Base-by-base conservation (phyloP, 805 yeast genomes). In the Cyberlindnera veronae region DNA sequence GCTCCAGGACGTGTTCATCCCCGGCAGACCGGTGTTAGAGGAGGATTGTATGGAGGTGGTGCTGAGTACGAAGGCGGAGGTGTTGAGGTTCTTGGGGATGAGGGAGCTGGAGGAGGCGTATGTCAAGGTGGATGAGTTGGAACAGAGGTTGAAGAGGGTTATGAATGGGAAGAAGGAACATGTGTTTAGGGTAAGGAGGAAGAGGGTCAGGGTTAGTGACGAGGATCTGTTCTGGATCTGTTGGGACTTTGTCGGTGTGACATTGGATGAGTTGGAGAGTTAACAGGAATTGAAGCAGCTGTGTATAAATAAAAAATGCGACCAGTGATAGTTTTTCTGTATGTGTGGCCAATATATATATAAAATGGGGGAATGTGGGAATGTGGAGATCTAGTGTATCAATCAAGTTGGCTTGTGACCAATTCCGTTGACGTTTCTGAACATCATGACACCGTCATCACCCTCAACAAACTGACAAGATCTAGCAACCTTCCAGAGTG, bases 391-490 rank as follows among this genome's bases (percentile, higher is more conserved):
- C n/a, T n/a, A n/a, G 14, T 24, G 28, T 12, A 6, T 24, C 28
- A 24, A 24, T 24, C 28, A 24, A n/a, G 28, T 24, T 24, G 28
- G 28, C 28, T 24, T 24, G 13, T 13, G n/a, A 46, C 90, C 90
- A 34, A 74, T 57, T 36, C 76, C 74, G 63, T 85, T 85, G 54
- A 68, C 54, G 65, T 85, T 85, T 67, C 93, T 74, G 62, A 69
- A 85, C 93, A 85, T 85, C 64, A 67, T 57, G 20, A 81, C 78
- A 42, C 86, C 87, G 49, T 74, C 71, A 47, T 77, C 79, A 54
- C 85, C 88, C 46, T 81, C 89, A 41, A 82, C 86, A 50, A 75
- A 82, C 60, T 82, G 88, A 57, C 89, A 82, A 53, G 67, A 57
- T 68, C 87, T 74, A 29, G 75, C 77, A 29, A 74, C 62, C 54